A percentile compares a stretch with the other conserved stretches of the same genome.
These are phyloP conservation scores for Leccinum uliginosum DNA, from an alignment of 768 basidiomycete genomes.

Conservation along the genomic window DNA sequence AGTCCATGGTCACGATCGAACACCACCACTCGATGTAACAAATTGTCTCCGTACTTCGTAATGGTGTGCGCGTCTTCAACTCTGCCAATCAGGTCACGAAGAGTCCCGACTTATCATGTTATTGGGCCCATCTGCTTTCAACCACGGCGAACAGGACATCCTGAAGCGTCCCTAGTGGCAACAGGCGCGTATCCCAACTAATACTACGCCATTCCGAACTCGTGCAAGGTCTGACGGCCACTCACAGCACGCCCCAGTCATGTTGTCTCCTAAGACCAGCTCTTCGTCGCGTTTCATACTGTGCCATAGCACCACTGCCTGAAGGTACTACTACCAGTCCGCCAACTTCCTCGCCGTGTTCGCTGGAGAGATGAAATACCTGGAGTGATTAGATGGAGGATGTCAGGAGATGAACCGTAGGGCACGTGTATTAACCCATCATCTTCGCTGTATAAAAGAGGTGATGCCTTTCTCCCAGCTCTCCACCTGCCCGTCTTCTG, in stretches of 20 bases:
- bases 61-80: neutral
- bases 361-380: constrained; percentile 5
- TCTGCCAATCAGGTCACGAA: neutral
- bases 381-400: neutral
- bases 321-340: neutral
- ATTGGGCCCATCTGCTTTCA: neutral
- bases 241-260: neutral
- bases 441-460: constrained; percentile 16
- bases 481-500: neutral
- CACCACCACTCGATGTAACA: neutral
- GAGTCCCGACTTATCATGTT: neutral
- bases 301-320: neutral
- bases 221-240: neutral
- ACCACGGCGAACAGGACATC: neutral
- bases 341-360: neutral
- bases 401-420: neutral
- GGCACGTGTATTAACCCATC: constrained; percentile 13
- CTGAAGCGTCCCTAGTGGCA: neutral
- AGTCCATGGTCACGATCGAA: neutral
- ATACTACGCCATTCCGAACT: neutral
- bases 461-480: neutral
- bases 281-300: neutral
- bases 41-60: neutral
- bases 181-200: neutral
- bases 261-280: too few species aligned